phyloP scores from a whole-genome alignment of 2,329 filamentous ascomycete genomes.

The Ophiostoma australiae region DNA sequence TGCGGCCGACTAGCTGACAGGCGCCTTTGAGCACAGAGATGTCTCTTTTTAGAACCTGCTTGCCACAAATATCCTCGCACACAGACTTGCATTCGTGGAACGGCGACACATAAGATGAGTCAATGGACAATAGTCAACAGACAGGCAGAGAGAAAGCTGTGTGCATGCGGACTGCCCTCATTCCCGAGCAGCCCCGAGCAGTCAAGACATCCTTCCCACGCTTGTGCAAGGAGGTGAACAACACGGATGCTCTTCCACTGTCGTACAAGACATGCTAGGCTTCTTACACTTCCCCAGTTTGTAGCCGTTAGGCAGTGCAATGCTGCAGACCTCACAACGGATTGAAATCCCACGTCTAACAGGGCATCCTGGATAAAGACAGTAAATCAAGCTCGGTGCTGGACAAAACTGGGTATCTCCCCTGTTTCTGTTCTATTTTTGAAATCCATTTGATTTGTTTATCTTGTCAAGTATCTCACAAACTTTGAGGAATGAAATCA shows the following conservation, averaged over 20 bases:
- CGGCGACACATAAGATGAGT: neutral
- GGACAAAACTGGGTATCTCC: neutral
- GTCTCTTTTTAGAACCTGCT: neutral
- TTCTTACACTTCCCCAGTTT: neutral
- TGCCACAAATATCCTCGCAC: neutral
- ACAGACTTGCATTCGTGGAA: neutral
- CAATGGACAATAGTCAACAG: neutral
- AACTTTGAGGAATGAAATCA: no score
- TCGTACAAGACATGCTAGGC: slow-evolving; percentile 11
- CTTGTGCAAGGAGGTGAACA: neutral
- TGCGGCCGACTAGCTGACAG: neutral
- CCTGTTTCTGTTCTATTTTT: neutral
- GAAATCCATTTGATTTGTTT: neutral
- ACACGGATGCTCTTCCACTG: slow-evolving; percentile 19
- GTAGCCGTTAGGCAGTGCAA: neutral
- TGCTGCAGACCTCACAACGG: neutral
- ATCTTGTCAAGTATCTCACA: no score
- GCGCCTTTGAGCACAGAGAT: neutral
- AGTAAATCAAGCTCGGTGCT: neutral
- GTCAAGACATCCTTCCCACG: neutral
- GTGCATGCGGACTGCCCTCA: neutral
- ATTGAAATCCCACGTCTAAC: neutral
- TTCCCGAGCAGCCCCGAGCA: neutral
- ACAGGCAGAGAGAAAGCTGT: neutral
- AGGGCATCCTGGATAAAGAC: neutral